Evolutionary conservation across 495 filamentous ascomycete species (phyloP).

Genomic region (Ascodesmis nigricans): DNA sequence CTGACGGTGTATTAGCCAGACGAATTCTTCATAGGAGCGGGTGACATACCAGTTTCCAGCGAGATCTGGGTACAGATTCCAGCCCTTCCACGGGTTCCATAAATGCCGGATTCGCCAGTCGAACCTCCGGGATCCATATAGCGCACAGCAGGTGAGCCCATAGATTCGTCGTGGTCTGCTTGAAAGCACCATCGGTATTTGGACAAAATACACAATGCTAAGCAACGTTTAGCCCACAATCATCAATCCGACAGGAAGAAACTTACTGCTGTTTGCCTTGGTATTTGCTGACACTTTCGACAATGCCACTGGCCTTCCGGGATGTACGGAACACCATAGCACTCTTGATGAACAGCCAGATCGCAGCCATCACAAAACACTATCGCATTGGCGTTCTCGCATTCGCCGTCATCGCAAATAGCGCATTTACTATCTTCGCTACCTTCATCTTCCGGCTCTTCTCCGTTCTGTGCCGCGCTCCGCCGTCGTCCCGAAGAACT

Average conservation of each 20-base stretch:
- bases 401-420: slow-evolving; percentile 95
- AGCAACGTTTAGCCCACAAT: slow-evolving; percentile 1
- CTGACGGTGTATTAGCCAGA: slow-evolving; percentile 4
- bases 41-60: slow-evolving; percentile 50
- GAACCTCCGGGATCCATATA: slow-evolving; percentile 95
- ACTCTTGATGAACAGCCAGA: slow-evolving; percentile 93
- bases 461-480: slow-evolving; percentile 62
- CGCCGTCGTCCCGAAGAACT: slow-evolving; percentile 9
- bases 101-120: slow-evolving; percentile 82
- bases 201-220: slow-evolving; percentile 94
- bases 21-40: not conserved
- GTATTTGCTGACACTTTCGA: slow-evolving; percentile 87
- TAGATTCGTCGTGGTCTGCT: slow-evolving; percentile 81
- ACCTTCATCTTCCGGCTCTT: slow-evolving; percentile 85
- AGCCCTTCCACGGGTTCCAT: slow-evolving; percentile 98
- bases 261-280: slow-evolving; percentile 62
- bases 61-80: slow-evolving; percentile 78
- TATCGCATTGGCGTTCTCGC: slow-evolving; percentile 98
- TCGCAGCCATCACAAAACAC: slow-evolving; percentile 99
- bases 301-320: slow-evolving; percentile 98
- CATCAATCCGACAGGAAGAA: slow-evolving; percentile 9
- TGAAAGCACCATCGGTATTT: slow-evolving; percentile 93
- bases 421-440: slow-evolving; percentile 95
- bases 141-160: slow-evolving; percentile 95
- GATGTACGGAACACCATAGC: slow-evolving; percentile 96